Percentiles rank a stretch among this genome's conserved stretches.
phyloP scores from a whole-genome alignment of 164 flowering plant species.

The Tetrastigma voinierianum region DNA sequence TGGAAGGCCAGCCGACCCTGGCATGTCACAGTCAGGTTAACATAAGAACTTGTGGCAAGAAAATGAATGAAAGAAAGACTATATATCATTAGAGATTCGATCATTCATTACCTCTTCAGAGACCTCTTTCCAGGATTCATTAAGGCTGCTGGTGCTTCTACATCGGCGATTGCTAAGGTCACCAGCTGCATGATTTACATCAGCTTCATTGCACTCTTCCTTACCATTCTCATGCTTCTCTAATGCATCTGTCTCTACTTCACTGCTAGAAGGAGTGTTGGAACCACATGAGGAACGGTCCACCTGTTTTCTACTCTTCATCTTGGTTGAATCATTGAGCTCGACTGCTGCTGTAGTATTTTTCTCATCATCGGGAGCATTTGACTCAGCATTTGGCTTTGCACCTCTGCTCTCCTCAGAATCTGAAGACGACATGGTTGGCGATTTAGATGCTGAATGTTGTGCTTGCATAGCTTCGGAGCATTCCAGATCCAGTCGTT shows the following conservation, averaged over 20 bases:
- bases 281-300: slow-evolving; percentile 96
- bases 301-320: slow-evolving; percentile 54
- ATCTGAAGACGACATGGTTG: slow-evolving; percentile 45
- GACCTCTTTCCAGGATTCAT: slow-evolving; percentile 92
- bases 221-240: slow-evolving; percentile 52
- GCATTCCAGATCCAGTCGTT: slow-evolving; percentile 36
- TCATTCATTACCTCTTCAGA: slow-evolving; percentile 83
- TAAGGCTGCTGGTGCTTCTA: slow-evolving; percentile 43
- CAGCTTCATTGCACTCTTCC: slow-evolving; percentile 49
- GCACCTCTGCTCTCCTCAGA: slow-evolving; percentile 52
- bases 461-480: slow-evolving; percentile 46
- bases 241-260: slow-evolving; percentile 71
- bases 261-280: slow-evolving; percentile 87
- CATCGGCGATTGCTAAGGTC: slow-evolving; percentile 55
- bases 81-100: not conserved
- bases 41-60: slow-evolving; percentile 8
- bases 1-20: slow-evolving; percentile 95
- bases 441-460: slow-evolving; percentile 44
- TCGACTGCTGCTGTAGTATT: slow-evolving; percentile 21
- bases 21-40: slow-evolving; percentile 7
- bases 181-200: slow-evolving; percentile 30
- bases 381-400: slow-evolving; percentile 22
- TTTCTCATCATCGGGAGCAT: slow-evolving; percentile 32
- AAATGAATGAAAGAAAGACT: slow-evolving; percentile 5
- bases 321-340: slow-evolving; percentile 41